These are phyloP conservation scores for Elaeis guineensis DNA, from an alignment of 176 grass and related monocot species.

Conservation along the genomic window DNA sequence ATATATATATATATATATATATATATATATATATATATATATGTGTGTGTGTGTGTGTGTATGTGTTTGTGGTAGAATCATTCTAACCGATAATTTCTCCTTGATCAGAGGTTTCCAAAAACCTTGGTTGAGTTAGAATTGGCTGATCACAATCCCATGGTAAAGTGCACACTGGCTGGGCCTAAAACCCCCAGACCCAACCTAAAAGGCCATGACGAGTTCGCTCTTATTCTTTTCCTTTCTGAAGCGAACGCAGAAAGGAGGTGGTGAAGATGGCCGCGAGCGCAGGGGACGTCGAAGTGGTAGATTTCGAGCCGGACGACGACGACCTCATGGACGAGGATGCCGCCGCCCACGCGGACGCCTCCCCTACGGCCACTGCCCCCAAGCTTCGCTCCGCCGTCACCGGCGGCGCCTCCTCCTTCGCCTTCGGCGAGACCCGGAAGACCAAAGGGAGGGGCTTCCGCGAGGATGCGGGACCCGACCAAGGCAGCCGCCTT, in stretches of 20 bases:
- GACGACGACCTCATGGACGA: slow-evolving; percentile 97
- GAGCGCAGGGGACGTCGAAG: slow-evolving; percentile 52
- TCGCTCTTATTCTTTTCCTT: background rate
- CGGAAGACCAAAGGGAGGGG: slow-evolving; percentile 82
- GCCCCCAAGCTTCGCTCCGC: slow-evolving; percentile 55
- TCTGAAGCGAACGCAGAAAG: background rate
- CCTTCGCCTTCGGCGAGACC: slow-evolving; percentile 5
- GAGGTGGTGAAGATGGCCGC: slow-evolving; percentile 16
- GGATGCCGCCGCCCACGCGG: slow-evolving; percentile 23
- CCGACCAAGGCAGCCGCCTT: slow-evolving; percentile 38
- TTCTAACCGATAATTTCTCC: too few species aligned
- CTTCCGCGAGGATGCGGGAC: slow-evolving; percentile 51
- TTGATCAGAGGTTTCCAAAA: too few species aligned
- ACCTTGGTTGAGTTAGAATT: too few species aligned
- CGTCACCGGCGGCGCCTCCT: slow-evolving; percentile 40
- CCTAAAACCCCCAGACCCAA: too few species aligned
- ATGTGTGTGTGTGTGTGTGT: too few species aligned
- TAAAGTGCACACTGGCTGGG: too few species aligned
- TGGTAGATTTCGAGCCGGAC: slow-evolving; percentile 79
- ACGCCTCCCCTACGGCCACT: slow-evolving; percentile 24
- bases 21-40: too few species aligned
- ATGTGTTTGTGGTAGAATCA: too few species aligned
- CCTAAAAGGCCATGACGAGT: too few species aligned
- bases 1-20: too few species aligned
- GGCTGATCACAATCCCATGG: too few species aligned